phyloP scores from a whole-genome alignment of 495 filamentous ascomycete species.

The Rhizodiscina lignyota region DNA sequence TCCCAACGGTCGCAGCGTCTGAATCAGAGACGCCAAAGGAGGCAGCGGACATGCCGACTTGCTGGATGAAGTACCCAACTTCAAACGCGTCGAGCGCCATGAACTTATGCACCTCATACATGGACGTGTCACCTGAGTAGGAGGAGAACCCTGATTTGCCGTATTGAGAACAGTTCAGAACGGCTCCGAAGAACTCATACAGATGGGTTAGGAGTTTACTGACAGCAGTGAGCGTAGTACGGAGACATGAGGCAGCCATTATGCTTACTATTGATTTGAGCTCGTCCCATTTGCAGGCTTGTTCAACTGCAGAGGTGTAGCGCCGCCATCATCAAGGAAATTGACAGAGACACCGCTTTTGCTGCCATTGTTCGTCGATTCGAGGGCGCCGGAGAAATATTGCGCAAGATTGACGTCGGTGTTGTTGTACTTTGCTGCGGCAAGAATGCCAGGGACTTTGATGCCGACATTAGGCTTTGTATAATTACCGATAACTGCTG shows the following conservation, averaged over 20 bases:
- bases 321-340: slow-evolving; percentile 39
- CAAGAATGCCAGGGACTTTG: slow-evolving; percentile 33
- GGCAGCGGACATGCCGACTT: slow-evolving; percentile 31
- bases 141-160: slow-evolving; percentile 25
- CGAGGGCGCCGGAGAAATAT: slow-evolving; percentile 34
- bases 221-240: slow-evolving; percentile 1
- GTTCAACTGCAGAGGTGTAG: slow-evolving; percentile 30
- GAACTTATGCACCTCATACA: slow-evolving; percentile 36
- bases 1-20: slow-evolving; percentile 24
- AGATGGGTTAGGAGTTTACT: slow-evolving; percentile 38
- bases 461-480: slow-evolving; percentile 28
- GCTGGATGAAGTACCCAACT: slow-evolving; percentile 35
- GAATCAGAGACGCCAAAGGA: slow-evolving; percentile 32
- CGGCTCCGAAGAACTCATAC: slow-evolving; percentile 34
- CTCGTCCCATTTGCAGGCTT: slow-evolving; percentile 26
- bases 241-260: background rate
- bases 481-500: slow-evolving; percentile 38
- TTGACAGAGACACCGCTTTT: slow-evolving; percentile 25
- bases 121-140: slow-evolving; percentile 27
- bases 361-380: slow-evolving; percentile 27
- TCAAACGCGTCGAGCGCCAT: slow-evolving; percentile 33
- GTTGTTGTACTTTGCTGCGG: slow-evolving; percentile 24
- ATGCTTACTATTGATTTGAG: slow-evolving; percentile 36
- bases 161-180: slow-evolving; percentile 32
- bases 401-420: slow-evolving; percentile 32